A percentile compares a stretch with the other conserved stretches of the same genome.
These are phyloP conservation scores for Podospora comata DNA, from an alignment of 495 filamentous ascomycete genomes.

Conservation along the genomic window DNA sequence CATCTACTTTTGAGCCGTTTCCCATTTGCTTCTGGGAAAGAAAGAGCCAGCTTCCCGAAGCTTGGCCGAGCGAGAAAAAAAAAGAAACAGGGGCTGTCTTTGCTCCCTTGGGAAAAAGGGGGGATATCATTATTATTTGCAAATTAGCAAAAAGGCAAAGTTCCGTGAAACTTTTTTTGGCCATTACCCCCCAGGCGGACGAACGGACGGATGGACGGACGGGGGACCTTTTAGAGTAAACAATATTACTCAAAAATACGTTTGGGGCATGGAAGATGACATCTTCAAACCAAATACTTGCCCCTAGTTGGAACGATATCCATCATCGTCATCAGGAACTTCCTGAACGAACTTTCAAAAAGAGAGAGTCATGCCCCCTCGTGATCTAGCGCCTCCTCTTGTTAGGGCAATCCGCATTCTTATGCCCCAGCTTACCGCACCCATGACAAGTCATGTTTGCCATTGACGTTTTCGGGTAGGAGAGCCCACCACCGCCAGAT, in stretches of 20 bases:
- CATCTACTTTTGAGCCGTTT: background rate
- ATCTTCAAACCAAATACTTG: too few relatives aligned
- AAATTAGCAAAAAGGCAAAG: too few relatives aligned
- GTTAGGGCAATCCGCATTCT: constrained; percentile 31
- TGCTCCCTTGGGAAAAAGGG: too few relatives aligned
- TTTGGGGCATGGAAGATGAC: too few relatives aligned
- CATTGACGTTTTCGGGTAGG: background rate
- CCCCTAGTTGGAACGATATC: too few relatives aligned
- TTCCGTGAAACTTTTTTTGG: too few relatives aligned
- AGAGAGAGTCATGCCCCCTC: background rate
- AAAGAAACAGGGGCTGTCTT: background rate
- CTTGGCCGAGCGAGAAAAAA: background rate
- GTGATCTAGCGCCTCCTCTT: constrained; percentile 26
- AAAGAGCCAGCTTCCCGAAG: background rate
- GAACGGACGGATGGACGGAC: too few relatives aligned
- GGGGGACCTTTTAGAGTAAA: too few relatives aligned
- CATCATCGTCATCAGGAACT: too few relatives aligned
- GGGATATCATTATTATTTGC: background rate
- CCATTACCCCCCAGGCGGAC: too few relatives aligned
- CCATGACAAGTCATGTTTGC: constrained; percentile 25
- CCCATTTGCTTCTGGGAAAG: background rate
- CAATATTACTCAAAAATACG: too few relatives aligned
- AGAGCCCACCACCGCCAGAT: constrained; percentile 35
- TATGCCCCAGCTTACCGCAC: constrained; percentile 32
- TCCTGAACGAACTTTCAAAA: too few relatives aligned